These are phyloP conservation scores for Dinochytrium kinnereticum DNA, from an alignment of 371 early-diverging fungal genomes.

Conservation along the genomic window DNA sequence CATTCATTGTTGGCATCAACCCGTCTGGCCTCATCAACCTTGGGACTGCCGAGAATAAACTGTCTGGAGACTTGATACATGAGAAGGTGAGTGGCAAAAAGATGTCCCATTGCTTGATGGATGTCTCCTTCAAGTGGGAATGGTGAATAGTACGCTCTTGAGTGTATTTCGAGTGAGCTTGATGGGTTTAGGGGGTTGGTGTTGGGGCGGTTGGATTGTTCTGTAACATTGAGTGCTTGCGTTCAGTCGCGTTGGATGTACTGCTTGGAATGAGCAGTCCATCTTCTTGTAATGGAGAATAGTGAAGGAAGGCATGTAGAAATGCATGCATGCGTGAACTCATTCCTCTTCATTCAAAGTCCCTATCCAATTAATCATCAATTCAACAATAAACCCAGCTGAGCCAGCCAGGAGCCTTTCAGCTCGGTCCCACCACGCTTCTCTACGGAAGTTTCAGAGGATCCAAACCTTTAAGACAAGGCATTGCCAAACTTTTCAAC, in stretches of 20 bases:
- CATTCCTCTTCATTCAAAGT: too few species aligned
- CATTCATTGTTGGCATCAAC: constrained; percentile 56
- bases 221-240: too few species aligned
- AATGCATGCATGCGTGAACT: too few species aligned
- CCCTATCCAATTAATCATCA: too few species aligned
- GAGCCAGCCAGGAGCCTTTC: constrained; percentile 16
- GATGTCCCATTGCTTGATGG: background rate
- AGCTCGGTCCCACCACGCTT: constrained; percentile 15
- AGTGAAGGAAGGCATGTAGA: too few species aligned
- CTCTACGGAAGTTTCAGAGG: constrained; percentile 55
- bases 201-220: too few species aligned
- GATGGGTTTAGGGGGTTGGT: too few species aligned
- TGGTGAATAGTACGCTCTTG: too few species aligned
- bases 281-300: too few species aligned
- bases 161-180: too few species aligned
- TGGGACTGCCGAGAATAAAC: constrained; percentile 68
- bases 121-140: background rate
- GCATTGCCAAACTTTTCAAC: constrained; percentile 64
- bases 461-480: constrained; percentile 52
- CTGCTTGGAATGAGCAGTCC: too few species aligned
- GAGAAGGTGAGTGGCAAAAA: constrained; percentile 7
- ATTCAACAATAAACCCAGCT: constrained; percentile 23
- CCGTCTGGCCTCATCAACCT: constrained; percentile 71
- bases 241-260: too few species aligned
- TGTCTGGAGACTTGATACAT: constrained; percentile 36